A percentile compares a stretch with the other conserved stretches of the same genome.
Conservation (phyloP, 169 alveolate species). For the Plasmodium knowlesi region DNA sequence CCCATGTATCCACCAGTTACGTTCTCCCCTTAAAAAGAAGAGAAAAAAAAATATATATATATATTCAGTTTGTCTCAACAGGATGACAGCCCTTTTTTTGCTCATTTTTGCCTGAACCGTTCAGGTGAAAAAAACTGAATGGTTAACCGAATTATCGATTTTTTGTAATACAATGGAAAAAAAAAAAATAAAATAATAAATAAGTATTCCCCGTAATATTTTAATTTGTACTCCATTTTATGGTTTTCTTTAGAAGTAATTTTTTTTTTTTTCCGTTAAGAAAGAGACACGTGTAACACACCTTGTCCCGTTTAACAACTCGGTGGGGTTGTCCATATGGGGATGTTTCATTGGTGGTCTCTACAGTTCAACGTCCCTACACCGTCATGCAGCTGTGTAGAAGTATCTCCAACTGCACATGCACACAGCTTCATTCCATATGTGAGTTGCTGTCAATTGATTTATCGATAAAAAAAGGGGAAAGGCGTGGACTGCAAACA, state of each 20-base stretch:
- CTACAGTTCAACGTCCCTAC: not conserved
- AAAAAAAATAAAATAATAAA: too few relatives aligned
- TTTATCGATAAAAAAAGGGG: not conserved
- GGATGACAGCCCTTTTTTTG: not conserved
- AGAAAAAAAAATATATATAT: not conserved
- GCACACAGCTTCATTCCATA: not conserved
- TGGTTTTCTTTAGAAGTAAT: not conserved
- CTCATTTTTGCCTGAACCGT: constrained; percentile 1
- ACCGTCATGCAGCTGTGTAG: not conserved
- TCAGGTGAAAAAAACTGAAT: constrained; percentile 4
- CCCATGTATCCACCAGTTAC: not conserved
- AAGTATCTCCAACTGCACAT: not conserved
- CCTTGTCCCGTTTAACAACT: not conserved
- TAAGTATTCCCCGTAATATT: too few relatives aligned
- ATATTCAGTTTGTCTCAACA: not conserved
- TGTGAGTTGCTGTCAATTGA: not conserved
- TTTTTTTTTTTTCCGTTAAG: too few relatives aligned
- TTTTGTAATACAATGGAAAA: too few relatives aligned
- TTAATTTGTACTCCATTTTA: not conserved
- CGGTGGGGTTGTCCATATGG: not conserved
- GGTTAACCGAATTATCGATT: not conserved
- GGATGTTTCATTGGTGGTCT: not conserved
- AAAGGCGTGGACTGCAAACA: not conserved
- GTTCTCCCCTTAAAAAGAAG: not conserved
- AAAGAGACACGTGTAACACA: not conserved